Percentiles rank a stretch among this genome's conserved stretches.
Evolutionary conservation across 2,329 filamentous ascomycete species (phyloP).

Genomic region (Cercospora sp.): DNA sequence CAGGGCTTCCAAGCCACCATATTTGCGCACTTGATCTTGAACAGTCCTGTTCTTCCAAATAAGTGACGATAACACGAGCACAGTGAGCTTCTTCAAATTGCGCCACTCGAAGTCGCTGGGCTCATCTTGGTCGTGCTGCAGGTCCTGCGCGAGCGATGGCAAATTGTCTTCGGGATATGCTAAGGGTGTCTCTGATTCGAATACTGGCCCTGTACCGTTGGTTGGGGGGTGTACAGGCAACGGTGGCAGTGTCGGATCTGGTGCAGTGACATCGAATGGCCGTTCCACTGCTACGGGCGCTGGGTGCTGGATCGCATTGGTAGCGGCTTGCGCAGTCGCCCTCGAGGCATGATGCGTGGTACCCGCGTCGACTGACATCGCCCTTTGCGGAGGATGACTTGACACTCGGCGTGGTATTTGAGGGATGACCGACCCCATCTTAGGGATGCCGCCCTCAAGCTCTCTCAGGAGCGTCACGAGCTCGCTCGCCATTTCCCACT

Average conservation of each 20-base stretch:
- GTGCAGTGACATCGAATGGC: slow-evolving; percentile 57
- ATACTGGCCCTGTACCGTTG: slow-evolving; percentile 43
- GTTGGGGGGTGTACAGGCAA: slow-evolving; percentile 34
- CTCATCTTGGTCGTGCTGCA: slow-evolving; percentile 57
- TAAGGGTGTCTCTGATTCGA: slow-evolving; percentile 46
- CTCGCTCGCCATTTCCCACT: slow-evolving; percentile 90
- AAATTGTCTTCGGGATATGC: slow-evolving; percentile 43
- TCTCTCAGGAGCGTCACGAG: slow-evolving; percentile 83
- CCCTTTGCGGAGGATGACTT: slow-evolving; percentile 27
- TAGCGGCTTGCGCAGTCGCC: slow-evolving; percentile 12
- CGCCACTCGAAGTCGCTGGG: slow-evolving; percentile 69
- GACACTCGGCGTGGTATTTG: slow-evolving; percentile 39
- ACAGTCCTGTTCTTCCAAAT: slow-evolving; percentile 84
- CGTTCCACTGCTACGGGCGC: slow-evolving; percentile 58
- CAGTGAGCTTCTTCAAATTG: slow-evolving; percentile 89
- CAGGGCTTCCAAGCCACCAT: slow-evolving; percentile 83
- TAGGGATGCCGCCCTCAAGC: slow-evolving; percentile 82
- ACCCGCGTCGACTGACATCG: slow-evolving; percentile 33
- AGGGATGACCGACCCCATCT: slow-evolving; percentile 61
- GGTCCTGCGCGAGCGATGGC: slow-evolving; percentile 16
- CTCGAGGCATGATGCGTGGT: slow-evolving; percentile 19
- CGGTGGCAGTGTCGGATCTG: slow-evolving; percentile 39
- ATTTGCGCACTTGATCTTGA: slow-evolving; percentile 80
- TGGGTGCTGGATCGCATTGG: slow-evolving; percentile 12
- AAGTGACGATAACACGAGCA: slow-evolving; percentile 84